Base-by-base conservation (phyloP, 495 filamentous ascomycete genomes). In the Aspergillus homomorphus region DNA sequence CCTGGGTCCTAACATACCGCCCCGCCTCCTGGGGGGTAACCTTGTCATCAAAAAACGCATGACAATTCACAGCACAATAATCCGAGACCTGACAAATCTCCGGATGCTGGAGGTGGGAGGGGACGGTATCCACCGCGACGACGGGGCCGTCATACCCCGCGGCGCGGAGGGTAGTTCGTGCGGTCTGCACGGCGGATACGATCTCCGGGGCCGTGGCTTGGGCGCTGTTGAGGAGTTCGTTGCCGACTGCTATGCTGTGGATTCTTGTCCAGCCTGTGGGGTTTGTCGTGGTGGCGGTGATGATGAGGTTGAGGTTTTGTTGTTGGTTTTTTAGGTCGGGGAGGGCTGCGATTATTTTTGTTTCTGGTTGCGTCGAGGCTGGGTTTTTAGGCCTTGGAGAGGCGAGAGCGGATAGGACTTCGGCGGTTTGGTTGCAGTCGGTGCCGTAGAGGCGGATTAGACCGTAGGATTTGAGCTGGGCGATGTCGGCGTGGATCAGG, bases 21-120 rank as follows among this genome's bases (percentile, higher is more conserved):
- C 91, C 92, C 7, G 91, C 82, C 24, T 76, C 67, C 1, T 72
- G 66, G 5, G 91, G 75, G 7, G 58, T 65, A 26, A 82, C 77
- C 10, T 78, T 80, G 2, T 77, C 72, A 60, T 93, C 87, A 68
- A 96, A 96, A 77, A 92, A 96, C 14, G 91, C 82, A 66, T 96
- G 92, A 58, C 83, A 80, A 65, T 96, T 96, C 41, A 87, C 83
- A 1, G 91, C 88, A 63, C 85, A 89, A 71, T 87, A 90, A 62
- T 95, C 91, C 7, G 86, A 88, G 23, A 72, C 79, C 9, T 84
- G 66, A 72, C 92, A 96, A 48, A 96, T 75, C 56, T 80, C 71
- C 0, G 89, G 87, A 59, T 96, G 83, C 42, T 70, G 65, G 53
- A 85, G 72, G 24, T 87, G 77, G 1, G 87, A 84, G 14, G 84